Conservation (phyloP, 225 moss, liverwort and hornwort genomes). For the Polytrichum commune region DNA sequence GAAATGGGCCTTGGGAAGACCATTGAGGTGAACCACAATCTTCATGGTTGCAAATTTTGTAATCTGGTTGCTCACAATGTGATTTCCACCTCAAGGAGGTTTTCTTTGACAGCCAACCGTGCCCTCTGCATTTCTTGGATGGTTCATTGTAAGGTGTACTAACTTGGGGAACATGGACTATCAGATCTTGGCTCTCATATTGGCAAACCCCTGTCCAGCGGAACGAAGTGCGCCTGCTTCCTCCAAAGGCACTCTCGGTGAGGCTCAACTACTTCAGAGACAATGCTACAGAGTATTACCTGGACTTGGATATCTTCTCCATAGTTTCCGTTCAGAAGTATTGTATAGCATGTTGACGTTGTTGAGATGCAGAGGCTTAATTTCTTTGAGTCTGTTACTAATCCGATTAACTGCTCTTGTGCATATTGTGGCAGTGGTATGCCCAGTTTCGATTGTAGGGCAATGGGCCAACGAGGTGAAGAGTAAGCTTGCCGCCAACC, state of each 20-base stretch:
- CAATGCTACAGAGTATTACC: background rate
- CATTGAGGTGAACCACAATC: constrained; percentile 61
- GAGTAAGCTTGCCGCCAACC: constrained; percentile 96
- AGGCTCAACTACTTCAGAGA: constrained; percentile 16
- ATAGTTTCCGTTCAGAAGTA: background rate
- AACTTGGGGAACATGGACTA: background rate
- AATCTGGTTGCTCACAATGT: too few species aligned
- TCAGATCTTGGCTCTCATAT: constrained; percentile 95
- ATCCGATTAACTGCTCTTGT: too few species aligned
- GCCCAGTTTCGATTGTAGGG: constrained; percentile 98
- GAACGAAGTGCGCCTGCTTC: constrained; percentile 83
- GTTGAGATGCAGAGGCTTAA: too few species aligned
- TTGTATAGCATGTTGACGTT: too few species aligned
- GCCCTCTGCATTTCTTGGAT: background rate
- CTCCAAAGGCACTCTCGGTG: constrained; percentile 97
- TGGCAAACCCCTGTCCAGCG: constrained; percentile 87
- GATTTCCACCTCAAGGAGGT: too few species aligned
- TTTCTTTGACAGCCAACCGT: too few species aligned
- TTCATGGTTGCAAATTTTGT: too few species aligned
- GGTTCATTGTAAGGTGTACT: too few species aligned
- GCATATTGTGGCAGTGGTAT: constrained; percentile 63
- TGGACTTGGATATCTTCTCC: background rate
- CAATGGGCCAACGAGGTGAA: constrained; percentile 99
- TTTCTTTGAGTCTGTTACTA: too few species aligned
- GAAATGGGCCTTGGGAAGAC: constrained; percentile 99